Percentiles rank a stretch among this genome's conserved stretches.
Evolutionary conservation across 73 alveolate species (phyloP).

Genomic region (Paramecium caudatum): DNA sequence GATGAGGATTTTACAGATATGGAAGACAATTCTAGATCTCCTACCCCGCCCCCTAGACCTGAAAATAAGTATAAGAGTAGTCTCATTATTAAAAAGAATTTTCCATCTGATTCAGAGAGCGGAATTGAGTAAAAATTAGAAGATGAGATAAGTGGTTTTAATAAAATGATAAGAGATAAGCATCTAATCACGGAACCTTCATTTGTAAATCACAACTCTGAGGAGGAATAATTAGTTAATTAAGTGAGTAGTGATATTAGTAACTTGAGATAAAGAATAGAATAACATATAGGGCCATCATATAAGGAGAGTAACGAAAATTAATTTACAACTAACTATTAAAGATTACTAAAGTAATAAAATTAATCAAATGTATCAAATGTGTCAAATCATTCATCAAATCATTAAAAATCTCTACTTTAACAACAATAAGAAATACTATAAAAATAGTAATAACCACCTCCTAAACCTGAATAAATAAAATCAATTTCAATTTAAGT

Average conservation of each 20-base stretch:
- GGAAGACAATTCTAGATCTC: not conserved
- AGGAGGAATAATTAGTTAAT: slow-evolving; percentile 10
- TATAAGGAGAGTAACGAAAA: not conserved
- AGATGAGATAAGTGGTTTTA: not conserved
- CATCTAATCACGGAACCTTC: not conserved
- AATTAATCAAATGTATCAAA: not conserved
- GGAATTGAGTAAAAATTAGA: not conserved
- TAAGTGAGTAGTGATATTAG: slow-evolving; percentile 2
- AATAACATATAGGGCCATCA: slow-evolving; percentile 5
- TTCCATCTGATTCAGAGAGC: slow-evolving; percentile 34
- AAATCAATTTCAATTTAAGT: not conserved
- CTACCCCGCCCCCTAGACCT: not conserved
- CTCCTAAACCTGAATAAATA: not conserved
- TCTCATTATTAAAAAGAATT: not conserved
- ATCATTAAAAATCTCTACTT: not conserved
- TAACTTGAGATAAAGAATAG: not conserved
- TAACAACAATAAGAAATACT: not conserved
- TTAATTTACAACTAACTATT: slow-evolving; percentile 21
- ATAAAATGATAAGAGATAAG: not conserved
- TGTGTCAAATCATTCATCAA: not conserved
- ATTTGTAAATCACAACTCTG: not conserved
- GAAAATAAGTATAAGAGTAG: not conserved
- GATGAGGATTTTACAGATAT: slow-evolving; percentile 32
- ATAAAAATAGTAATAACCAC: not conserved
- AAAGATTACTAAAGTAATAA: not conserved